Evolutionary conservation across 148 eudicot genomes (phyloP).

Genomic region (Persicaria tinctoria): DNA sequence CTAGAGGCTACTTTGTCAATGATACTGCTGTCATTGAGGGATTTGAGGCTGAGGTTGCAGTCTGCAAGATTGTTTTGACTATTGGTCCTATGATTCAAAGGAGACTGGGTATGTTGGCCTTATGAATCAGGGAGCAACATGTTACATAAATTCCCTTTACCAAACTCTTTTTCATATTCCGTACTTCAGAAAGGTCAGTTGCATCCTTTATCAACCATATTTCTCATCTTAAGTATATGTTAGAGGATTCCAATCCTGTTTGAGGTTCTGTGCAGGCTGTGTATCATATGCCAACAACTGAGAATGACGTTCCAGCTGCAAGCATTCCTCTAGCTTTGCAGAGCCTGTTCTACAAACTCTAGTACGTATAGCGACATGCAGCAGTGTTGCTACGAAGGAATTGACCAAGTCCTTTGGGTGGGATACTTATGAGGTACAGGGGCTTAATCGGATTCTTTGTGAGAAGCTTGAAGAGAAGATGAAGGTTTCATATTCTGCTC

Average conservation of each 20-base stretch:
- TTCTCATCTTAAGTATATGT: neutral
- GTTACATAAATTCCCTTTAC: conserved; percentile 93
- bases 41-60: conserved; percentile 81
- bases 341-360: conserved; percentile 87
- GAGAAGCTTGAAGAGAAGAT: conserved; percentile 96
- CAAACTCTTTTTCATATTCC: conserved; percentile 91
- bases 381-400: conserved; percentile 91
- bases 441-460: conserved; percentile 84
- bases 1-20: conserved; percentile 21
- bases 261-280: conserved; percentile 51
- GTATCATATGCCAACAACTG: conserved; percentile 98
- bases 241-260: conserved; percentile 1
- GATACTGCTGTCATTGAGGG: conserved; percentile 10
- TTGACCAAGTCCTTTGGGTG: conserved; percentile 94
- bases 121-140: conserved; percentile 96
- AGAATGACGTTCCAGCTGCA: conserved; percentile 79
- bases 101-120: conserved; percentile 96
- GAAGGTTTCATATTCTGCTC: conserved; percentile 44
- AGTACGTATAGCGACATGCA: conserved; percentile 44
- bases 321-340: conserved; percentile 95
- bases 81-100: conserved; percentile 91
- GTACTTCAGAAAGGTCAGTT: conserved; percentile 82
- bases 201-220: neutral
- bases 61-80: conserved; percentile 66
- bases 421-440: conserved; percentile 97